Base-by-base conservation (phyloP, 441 rosid genomes). In the Bruguiera hainesii region DNA sequence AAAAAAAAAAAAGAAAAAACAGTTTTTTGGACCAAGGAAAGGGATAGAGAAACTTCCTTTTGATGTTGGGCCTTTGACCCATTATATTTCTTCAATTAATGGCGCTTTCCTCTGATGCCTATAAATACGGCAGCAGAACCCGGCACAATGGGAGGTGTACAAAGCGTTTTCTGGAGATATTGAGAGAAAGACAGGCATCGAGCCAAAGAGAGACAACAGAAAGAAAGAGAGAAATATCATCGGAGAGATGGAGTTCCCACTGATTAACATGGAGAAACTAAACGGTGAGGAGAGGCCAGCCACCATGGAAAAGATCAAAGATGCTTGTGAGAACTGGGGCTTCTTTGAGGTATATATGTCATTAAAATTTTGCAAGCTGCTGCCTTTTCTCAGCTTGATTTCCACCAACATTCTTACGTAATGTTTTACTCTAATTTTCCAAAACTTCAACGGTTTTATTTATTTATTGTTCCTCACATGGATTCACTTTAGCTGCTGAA, bases 301-400 rank as follows among this genome's bases (percentile, higher is more conserved):
- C 42, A 80, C 80, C 62, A 81, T 86, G 96, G 85, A 79, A 56
- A 77, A 81, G 75, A 89, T 93, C 85, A 76, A 80, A 20, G 88
- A 91, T 73, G 97, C 97, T 67, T 89, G 97, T 67, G 91, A 86
- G 76, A 91, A 87, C 56, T 91, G 97, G 97, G 97, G 91, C 39
- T 91, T 91, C 90, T 87, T 91, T 74, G 96, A 91, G 97, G 97
- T 91, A 76, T 58, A 7, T 6, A 13, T 56, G 13, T 13, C 16
- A 11, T 42, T 42, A 13, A 16, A 3, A 42, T 42, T 13, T 42
- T 42, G 48, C 48, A 11, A 42, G 48, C 48, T 42, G 3, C 46
- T 37, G 4, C 46, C 13, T 42, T 42, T 42, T 11, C 5, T 13
- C 48, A 13, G 48, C 58, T 26, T 23, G 28, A 55, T 23, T 26